These are phyloP conservation scores for Plasmodium knowlesi DNA, from an alignment of 169 alveolate species.

Conservation along the genomic window DNA sequence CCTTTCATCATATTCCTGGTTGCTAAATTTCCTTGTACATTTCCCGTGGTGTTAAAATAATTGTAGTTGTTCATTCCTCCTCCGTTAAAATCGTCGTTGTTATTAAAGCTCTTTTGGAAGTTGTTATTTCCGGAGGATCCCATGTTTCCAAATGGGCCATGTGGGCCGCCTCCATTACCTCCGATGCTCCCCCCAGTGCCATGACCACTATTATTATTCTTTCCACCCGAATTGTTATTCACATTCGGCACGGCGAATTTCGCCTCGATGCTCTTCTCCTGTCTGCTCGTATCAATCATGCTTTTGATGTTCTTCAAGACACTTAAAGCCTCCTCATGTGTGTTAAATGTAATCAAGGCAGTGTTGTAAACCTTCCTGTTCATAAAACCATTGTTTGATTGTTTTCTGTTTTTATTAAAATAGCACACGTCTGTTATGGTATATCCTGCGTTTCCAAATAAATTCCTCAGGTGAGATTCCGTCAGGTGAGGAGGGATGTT, in stretches of 20 bases:
- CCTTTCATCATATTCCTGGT: constrained; percentile 36
- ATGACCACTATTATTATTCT: neutral
- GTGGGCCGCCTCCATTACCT: neutral
- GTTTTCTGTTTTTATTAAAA: constrained; percentile 63
- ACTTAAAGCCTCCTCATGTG: constrained; percentile 70
- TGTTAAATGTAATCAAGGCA: constrained; percentile 43
- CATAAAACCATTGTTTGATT: constrained; percentile 35
- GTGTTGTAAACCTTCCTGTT: constrained; percentile 52
- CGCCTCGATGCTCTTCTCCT: constrained; percentile 60
- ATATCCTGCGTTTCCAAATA: constrained; percentile 52
- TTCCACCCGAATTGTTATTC: constrained; percentile 4
- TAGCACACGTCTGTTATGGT: constrained; percentile 54
- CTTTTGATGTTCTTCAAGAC: constrained; percentile 61
- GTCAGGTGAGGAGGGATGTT: constrained; percentile 66
- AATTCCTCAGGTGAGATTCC: constrained; percentile 48
- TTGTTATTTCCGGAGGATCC: too few relatives aligned
- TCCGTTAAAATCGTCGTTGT: neutral
- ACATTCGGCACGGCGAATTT: constrained; percentile 72
- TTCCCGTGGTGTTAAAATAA: constrained; percentile 10
- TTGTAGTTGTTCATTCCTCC: constrained; percentile 34
- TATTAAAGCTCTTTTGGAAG: constrained; percentile 14
- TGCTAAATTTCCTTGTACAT: constrained; percentile 6
- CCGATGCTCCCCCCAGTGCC: neutral
- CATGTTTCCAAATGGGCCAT: neutral
- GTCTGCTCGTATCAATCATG: constrained; percentile 31